Base-by-base conservation (phyloP, 345 rosid species). In the Diplotaxis tenuifolia region DNA sequence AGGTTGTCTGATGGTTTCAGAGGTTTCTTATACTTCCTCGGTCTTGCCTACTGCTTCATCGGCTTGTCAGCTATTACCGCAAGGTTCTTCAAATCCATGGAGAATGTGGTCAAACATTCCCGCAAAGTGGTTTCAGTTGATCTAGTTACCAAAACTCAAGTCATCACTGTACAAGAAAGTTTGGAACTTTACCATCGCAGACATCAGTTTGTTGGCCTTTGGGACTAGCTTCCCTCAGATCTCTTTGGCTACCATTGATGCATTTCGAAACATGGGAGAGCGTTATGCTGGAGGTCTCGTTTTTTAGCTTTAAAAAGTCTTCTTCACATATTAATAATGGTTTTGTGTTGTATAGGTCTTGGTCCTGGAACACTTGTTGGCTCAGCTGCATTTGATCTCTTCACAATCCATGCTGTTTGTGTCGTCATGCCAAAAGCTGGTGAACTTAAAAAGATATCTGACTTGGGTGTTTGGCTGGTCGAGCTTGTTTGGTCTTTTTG, bases 361-460 rank as follows among this genome's bases (percentile, higher is more conserved):
- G 97, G 98, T 70, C 98, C 98, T 57, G 98, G 89, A 84, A 93
- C 98, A 9, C 98, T 93, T 63, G 94, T 90, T 75, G 98, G 98
- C 67, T 93, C 98, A 15, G 98, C 98, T 68, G 98, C 98, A 49
- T 93, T 93, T 68, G 98, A 93, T 80, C 93, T 93, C 74, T 90
- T 90, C 56, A 97, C 98, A 15, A 93, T 90, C 73, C 97, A 89
- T 57, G 97, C 97, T 74, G 96, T 93, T 54, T 93, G 98, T 82
- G 98, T 93, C 40, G 65, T 90, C 45, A 92, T 89, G 81, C 98
- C 98, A 15, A 90, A 93, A 78, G 97, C 92, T 62, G 98, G 97
- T 75, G 97, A 90, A 79, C 50, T 87, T 81, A 93, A 93, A 70
- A 93, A 93, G 80, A 93, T 93, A 79, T 84, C 97, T 16, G 98